Conservation (phyloP, 2,329 filamentous ascomycete genomes). For the Fonsecaea erecta region DNA sequence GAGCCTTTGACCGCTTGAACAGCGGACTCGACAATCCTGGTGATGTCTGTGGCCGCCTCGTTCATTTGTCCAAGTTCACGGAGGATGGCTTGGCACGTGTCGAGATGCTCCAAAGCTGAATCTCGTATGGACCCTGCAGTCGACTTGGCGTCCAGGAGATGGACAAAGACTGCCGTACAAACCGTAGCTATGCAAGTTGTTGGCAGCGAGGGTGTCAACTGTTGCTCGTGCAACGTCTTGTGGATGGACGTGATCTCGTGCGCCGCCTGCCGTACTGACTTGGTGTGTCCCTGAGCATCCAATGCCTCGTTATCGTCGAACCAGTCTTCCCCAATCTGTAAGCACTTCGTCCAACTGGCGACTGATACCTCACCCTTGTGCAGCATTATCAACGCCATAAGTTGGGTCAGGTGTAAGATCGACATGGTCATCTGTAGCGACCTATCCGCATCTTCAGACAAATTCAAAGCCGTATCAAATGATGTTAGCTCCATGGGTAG, state of each 20-base stretch:
- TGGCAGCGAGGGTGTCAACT: constrained; percentile 2
- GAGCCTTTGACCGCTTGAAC: constrained; percentile 9
- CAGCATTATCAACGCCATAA: constrained; percentile 15
- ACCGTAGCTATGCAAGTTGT: constrained; percentile 8
- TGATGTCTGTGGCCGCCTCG: constrained; percentile 6
- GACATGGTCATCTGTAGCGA: constrained; percentile 14
- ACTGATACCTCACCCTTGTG: constrained; percentile 13
- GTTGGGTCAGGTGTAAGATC: constrained; percentile 5
- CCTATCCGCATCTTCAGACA: constrained; percentile 17
- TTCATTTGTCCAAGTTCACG: constrained; percentile 14
- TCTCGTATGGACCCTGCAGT: background rate
- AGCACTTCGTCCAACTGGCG: constrained; percentile 1
- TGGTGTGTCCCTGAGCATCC: constrained; percentile 12
- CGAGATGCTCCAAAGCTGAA: constrained; percentile 10
- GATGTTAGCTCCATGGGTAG: constrained; percentile 9
- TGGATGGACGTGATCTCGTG: constrained; percentile 14
- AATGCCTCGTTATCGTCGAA: constrained; percentile 5
- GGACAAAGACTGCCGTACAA: constrained; percentile 16
- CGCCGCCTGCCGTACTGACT: constrained; percentile 12
- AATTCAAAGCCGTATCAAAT: constrained; percentile 4
- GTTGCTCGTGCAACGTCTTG: constrained; percentile 13
- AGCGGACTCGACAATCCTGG: constrained; percentile 9
- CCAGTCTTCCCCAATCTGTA: constrained; percentile 4
- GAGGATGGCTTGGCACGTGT: constrained; percentile 6
- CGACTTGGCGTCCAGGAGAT: constrained; percentile 13